Base-by-base conservation (phyloP, 495 filamentous ascomycete genomes). In the Aspergillus haitiensis region DNA sequence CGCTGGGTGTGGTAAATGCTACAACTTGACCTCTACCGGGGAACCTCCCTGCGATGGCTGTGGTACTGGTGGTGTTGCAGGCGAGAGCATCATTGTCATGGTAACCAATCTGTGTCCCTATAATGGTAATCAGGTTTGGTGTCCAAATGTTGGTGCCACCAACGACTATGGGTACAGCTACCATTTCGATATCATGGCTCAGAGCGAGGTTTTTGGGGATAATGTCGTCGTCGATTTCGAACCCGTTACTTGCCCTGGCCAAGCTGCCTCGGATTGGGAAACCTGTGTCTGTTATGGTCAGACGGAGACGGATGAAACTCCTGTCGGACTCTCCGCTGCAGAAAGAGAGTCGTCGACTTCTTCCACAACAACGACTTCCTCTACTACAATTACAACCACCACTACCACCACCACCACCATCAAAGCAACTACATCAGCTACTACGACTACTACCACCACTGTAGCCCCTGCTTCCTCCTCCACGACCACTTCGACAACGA, bases 51-150 rank as follows among this genome's bases (percentile, higher is more conserved):
- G 45, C 45, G 18, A 16, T 16, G 16, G 13, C 45, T 47, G 45
- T 16, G 45, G 45, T 5, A 47, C 45, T 13, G 45, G 45, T 3
- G 45, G 45, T 5, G 45, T 18, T 4, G 45, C 13, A 9, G 45
- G 45, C 45, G 12, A 47, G 45, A 47, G 45, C 45, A 47, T 47
- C 45, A 47, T 47, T 13, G 45, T 47, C 45, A 47, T 47, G 45
- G 45, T 47, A 9, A 47, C 45, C 16, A 47, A 47, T 16, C 45
- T 47, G 45, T 47, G 45, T 8, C 45, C 45, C 5, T n/a, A 47
- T 9, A 18, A 47, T 47, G 11, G 12, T 9, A 47, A 47, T 47
- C 12, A 13, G 16, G 12, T n/a, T 12, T 47, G 45, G 45, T 47
- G 45, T 16, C 45, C 45, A 4, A 9, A 12, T 3, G 45, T 47